Conservation (phyloP, 805 yeast species). For the Schizosaccharomyces pombe region DNA sequence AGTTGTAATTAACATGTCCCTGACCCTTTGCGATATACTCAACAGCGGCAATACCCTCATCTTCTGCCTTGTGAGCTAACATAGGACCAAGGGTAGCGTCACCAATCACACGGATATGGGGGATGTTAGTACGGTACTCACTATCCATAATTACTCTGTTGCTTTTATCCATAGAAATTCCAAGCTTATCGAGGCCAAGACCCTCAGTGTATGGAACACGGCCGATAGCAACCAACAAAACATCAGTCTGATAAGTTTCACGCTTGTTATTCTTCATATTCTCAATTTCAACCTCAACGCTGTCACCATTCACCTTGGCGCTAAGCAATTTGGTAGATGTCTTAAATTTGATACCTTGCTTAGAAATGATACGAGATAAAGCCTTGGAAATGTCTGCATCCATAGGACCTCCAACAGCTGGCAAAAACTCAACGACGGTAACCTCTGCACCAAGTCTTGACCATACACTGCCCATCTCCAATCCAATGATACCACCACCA, state of each 20-base stretch:
- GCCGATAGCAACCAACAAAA: conserved; percentile 88
- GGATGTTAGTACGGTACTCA: conserved; percentile 73
- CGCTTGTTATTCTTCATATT: conserved; percentile 66
- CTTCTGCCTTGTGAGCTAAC: conserved; percentile 99
- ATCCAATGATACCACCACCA: conserved; percentile 98
- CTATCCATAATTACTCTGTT: conserved; percentile 88
- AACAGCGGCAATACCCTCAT: conserved; percentile 96
- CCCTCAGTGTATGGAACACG: conserved; percentile 94
- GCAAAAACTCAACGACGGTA: conserved; percentile 75
- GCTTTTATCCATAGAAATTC: conserved; percentile 71
- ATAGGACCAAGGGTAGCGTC: conserved; percentile 96
- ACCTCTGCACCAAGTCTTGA: conserved; percentile 87
- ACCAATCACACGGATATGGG: conserved; percentile 92
- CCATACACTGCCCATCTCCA: conserved; percentile 98
- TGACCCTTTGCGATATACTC: conserved; percentile 82
- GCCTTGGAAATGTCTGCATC: conserved; percentile 83
- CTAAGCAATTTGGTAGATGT: conserved; percentile 72
- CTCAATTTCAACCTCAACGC: conserved; percentile 70
- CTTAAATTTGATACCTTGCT: conserved; percentile 89
- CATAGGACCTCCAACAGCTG: conserved; percentile 93
- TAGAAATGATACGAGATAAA: conserved; percentile 68
- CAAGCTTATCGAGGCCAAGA: conserved; percentile 66
- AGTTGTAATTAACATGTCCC: conserved; percentile 95
- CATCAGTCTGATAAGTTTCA: conserved; percentile 68
- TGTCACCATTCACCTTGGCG: conserved; percentile 74